Base-by-base conservation (phyloP, 2,329 filamentous ascomycete species). In the Cytospora paraplurivora region DNA sequence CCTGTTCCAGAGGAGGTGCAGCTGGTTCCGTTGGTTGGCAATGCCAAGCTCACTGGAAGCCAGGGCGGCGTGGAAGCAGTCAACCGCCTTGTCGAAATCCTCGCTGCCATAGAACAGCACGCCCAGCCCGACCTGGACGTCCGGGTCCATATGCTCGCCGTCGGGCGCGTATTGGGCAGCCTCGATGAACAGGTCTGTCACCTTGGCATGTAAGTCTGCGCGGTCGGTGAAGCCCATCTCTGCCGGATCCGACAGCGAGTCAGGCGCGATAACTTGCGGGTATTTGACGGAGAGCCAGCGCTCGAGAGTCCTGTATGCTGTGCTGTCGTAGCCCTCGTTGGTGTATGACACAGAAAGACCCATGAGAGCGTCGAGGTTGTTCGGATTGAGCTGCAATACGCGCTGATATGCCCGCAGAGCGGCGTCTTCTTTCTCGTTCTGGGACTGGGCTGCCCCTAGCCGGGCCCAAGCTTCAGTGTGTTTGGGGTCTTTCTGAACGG, bases 31-130 rank as follows among this genome's bases (percentile, higher is more conserved):
- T 67, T 92, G 88, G 78, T 97, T 98, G 65, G 88, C 90, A 10
- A 87, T 86, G 64, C 95, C 95, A 41, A 88, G 85, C 76, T 97
- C 93, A 0, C 91, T 92, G 32, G 88, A 92, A 64, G 92, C 91
- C 32, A 99, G 86, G 0, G 96, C 94, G 0, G 94, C 89, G 62
- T 90, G 91, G 85, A 99, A 99, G 81, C 96, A 99, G 80, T 99
- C 95, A 44, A 99, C 94, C 0, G 95, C 95, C 80, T 99, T 99
- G 74, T 95, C 92, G 79, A 97, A 98, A 74, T 98, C 94, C 77
- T 99, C 95, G 35, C 92, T 93, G 58, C 94, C 95, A 78, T 99
- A 99, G 80, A 99, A 98, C 17, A 99, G 85, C 5, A 99, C 95
- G 41, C 96, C 96, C 1, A 99, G 84, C 1, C 95, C 95, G 64